Evolutionary conservation across 257 asterid genomes (phyloP).

Genomic region (Primulina tabacum): DNA sequence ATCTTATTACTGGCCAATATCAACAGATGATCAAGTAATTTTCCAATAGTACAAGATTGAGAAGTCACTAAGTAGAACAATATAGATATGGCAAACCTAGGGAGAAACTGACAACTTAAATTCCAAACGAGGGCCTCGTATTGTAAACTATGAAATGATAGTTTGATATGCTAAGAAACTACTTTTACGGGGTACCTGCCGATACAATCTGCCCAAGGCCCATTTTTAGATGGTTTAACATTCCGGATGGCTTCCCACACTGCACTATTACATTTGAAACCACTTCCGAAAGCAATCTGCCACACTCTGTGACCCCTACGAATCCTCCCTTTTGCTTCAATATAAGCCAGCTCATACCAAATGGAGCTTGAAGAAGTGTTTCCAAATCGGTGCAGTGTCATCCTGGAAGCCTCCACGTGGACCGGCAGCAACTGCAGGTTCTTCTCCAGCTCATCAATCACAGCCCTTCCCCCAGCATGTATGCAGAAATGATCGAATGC

Average conservation of each 20-base stretch:
- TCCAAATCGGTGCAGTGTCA: slow-evolving; percentile 71
- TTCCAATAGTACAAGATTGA: background rate
- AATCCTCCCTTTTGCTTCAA: slow-evolving; percentile 64
- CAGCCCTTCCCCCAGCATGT: slow-evolving; percentile 79
- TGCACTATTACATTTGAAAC: slow-evolving; percentile 40
- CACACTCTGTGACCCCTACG: slow-evolving; percentile 55
- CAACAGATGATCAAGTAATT: background rate
- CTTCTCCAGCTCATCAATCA: slow-evolving; percentile 73
- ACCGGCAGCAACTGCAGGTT: slow-evolving; percentile 53
- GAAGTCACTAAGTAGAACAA: background rate
- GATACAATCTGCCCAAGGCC: background rate
- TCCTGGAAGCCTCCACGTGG: slow-evolving; percentile 70
- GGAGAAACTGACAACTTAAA: background rate
- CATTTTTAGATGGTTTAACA: background rate
- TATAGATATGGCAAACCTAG: background rate
- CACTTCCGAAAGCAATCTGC: slow-evolving; percentile 84
- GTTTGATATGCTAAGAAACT: background rate
- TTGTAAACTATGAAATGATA: background rate
- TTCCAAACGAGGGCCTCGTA: background rate
- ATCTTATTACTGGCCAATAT: background rate
- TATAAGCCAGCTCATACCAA: slow-evolving; percentile 73
- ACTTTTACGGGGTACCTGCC: background rate
- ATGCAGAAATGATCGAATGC: slow-evolving; percentile 79
- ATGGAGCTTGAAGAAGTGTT: slow-evolving; percentile 80
- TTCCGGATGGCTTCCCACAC: background rate